Conservation (phyloP, 768 basidiomycete species). For the Dioszegia aurantiaca region DNA sequence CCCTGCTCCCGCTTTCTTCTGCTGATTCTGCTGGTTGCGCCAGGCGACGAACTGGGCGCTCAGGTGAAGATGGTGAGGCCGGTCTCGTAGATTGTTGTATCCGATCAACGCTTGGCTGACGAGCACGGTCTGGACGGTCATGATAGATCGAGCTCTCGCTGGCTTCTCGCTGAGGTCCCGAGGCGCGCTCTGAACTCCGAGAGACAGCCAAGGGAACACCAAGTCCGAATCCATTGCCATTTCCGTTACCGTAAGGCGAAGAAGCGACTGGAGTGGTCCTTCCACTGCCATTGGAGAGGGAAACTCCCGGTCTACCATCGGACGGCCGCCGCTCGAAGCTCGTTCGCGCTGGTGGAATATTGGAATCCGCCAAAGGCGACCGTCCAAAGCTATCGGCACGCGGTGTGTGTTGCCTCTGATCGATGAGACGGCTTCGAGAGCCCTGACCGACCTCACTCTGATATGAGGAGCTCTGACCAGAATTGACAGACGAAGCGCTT, state of each 20-base stretch:
- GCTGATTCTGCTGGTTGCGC: neutral
- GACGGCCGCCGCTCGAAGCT: conserved; percentile 12
- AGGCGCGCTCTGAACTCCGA: neutral
- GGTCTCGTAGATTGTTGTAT: neutral
- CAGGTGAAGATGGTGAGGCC: conserved; percentile 3
- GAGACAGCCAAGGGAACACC: conserved; percentile 8
- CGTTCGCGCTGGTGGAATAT: conserved; percentile 7
- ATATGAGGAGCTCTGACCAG: conserved; percentile 20
- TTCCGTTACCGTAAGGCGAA: conserved; percentile 6
- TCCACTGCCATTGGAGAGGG: neutral
- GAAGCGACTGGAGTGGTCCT: conserved; percentile 1
- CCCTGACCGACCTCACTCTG: conserved; percentile 8
- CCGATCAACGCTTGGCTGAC: conserved; percentile 3
- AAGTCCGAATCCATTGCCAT: conserved; percentile 15
- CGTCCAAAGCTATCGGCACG: conserved; percentile 8
- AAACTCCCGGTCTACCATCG: conserved; percentile 3
- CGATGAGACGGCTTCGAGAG: neutral
- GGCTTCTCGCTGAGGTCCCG: conserved; percentile 2
- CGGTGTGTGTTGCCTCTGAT: conserved; percentile 5
- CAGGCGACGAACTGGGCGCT: conserved; percentile 1
- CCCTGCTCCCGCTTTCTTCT: conserved; percentile 3
- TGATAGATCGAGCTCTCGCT: conserved; percentile 4
- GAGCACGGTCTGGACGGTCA: conserved; percentile 1
- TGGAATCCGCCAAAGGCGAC: conserved; percentile 11
- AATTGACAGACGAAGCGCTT: conserved; percentile 38